Conservation (phyloP, 495 filamentous ascomycete species). For the Talaromyces thailandensis region DNA sequence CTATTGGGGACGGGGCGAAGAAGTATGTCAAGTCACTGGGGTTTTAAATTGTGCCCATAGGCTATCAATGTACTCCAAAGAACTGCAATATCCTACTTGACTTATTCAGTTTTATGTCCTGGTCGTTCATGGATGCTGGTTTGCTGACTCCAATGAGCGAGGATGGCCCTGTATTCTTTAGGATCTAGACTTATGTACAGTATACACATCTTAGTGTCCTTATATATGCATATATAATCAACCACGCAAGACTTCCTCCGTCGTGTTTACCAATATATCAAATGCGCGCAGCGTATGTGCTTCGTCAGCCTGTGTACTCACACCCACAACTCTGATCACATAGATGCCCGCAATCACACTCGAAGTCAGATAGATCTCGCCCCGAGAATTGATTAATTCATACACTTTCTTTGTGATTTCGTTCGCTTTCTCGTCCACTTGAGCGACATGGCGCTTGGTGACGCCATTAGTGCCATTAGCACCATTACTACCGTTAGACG, state of each 20-base stretch:
- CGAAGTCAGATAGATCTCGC: slow-evolving; percentile 79
- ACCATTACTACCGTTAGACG: neutral
- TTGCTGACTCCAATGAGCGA: neutral
- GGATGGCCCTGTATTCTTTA: neutral
- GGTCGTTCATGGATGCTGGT: neutral
- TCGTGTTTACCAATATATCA: slow-evolving; percentile 60
- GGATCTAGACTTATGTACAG: neutral
- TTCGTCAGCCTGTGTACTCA: slow-evolving; percentile 59
- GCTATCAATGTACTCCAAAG: neutral
- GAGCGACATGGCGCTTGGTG: slow-evolving; percentile 11
- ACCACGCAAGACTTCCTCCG: slow-evolving; percentile 46
- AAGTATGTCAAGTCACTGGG: neutral
- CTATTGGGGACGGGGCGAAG: slow-evolving; percentile 9
- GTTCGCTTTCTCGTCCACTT: slow-evolving; percentile 47
- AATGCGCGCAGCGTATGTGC: slow-evolving; percentile 66
- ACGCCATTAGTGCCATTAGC: neutral
- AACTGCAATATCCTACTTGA: no score
- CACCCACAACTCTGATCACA: slow-evolving; percentile 74
- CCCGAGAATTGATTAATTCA: slow-evolving; percentile 63
- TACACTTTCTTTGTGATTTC: slow-evolving; percentile 67
- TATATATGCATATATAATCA: neutral
- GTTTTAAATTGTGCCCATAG: neutral
- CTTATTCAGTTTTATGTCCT: no score
- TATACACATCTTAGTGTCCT: neutral
- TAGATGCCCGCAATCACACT: slow-evolving; percentile 67